Evolutionary conservation across 2,329 filamentous ascomycete genomes (phyloP), one percentile per base, ranked within the genome.

Genomic region (Pseudofabraea citricarpa): DNA sequence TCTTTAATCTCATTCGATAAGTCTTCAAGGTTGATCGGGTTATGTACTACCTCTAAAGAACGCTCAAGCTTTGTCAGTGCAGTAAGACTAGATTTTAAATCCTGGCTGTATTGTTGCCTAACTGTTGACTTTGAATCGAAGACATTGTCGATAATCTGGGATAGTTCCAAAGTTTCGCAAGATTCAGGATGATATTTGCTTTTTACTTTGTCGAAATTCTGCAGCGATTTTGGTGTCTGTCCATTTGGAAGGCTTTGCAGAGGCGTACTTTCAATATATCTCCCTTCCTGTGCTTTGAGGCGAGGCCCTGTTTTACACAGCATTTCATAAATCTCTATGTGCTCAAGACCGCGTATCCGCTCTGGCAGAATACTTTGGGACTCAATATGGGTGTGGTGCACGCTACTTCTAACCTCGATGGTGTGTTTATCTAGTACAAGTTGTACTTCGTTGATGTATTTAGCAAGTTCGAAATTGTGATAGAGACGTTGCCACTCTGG

Each of bases 401-500:
- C n/a, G n/a, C n/a, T n/a, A n/a, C 38, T 18, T 4, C 16, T 9
- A 4, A 24, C 21, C 6, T 36, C 37, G 7, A n/a, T 20, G 2
- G 4, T 55, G 36, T 63, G 57, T 3, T 40, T 43, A 37, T 65
- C 43, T 12, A 77, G 46, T 7, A 73, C 50, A 0, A 36, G 5
- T 41, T 79, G 73, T 0, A 74, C 66, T 20, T 64, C 33, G 8
- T 60, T 43, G 1, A 79, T 46, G 49, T 78, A 71, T 0, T 55
- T 32, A 0, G 62, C 66, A 1, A 79, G 61, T 21, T 73, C 63
- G 8, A 64, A 47, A 35, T 81, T 81, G 5, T 67, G 61, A n/a
- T 63, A 68, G 0, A 76, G 51, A 0, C 70, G 65, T 4, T 58
- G 48, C 75, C 75, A 81, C 40, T 76, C 69, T 0, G 64, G 64